These are phyloP conservation scores for Stenocarpella maydis DNA, from an alignment of 2,329 filamentous ascomycete genomes.

Conservation along the genomic window DNA sequence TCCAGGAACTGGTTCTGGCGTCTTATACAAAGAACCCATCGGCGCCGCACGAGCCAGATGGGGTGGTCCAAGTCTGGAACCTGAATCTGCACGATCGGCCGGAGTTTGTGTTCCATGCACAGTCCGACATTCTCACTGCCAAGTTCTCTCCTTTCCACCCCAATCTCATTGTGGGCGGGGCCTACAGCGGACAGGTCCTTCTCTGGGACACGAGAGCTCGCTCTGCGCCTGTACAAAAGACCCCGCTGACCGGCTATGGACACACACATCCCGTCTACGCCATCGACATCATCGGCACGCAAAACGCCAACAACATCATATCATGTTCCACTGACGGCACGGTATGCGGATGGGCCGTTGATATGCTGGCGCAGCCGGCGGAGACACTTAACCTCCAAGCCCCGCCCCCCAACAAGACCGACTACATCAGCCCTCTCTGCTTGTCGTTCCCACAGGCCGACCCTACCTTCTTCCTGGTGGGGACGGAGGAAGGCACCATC, in stretches of 20 bases:
- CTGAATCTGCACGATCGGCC: conserved; percentile 91
- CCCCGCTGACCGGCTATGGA: conserved; percentile 90
- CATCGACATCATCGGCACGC: conserved; percentile 93
- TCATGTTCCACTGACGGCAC: conserved; percentile 96
- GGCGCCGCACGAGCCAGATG: conserved; percentile 91
- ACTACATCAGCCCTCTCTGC: conserved; percentile 93
- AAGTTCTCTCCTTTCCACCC: conserved; percentile 99
- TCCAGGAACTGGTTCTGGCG: conserved; percentile 89
- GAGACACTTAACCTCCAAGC: conserved; percentile 90
- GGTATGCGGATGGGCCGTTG: conserved; percentile 96
- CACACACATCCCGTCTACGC: conserved; percentile 98
- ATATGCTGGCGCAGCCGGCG: conserved; percentile 97
- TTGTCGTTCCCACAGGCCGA: conserved; percentile 95
- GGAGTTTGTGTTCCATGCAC: conserved; percentile 96
- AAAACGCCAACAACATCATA: conserved; percentile 98
- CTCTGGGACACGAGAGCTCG: conserved; percentile 96
- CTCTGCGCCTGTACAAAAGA: conserved; percentile 92
- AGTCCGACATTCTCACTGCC: conserved; percentile 92
- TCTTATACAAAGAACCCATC: conserved; percentile 98
- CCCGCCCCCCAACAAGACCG: conserved; percentile 86
- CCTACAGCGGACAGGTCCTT: conserved; percentile 95
- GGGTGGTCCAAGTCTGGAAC: conserved; percentile 96
- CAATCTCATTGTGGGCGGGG: conserved; percentile 93
- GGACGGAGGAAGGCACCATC: conserved; percentile 95
- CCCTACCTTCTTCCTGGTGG: conserved; percentile 96